Base-by-base conservation (phyloP, 1,139 yeast species). In the Zygoascus sp. region DNA sequence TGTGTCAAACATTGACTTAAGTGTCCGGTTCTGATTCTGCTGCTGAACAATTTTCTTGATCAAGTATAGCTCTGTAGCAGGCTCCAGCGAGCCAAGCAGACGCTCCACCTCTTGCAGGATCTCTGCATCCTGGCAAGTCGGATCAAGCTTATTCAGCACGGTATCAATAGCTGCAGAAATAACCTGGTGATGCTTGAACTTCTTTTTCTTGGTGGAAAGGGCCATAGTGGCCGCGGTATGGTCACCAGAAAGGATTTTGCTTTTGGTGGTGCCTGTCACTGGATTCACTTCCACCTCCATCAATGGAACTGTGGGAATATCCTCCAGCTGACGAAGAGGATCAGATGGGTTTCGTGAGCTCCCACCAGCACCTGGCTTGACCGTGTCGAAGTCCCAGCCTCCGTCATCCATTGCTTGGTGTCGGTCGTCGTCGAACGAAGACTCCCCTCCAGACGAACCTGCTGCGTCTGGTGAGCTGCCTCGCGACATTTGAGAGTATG, bases 361-460 rank as follows among this genome's bases (percentile, higher is more conserved):
- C 43, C 52, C 27, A 2, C 42, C 51, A n/a, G n/a, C n/a, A n/a
- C n/a, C n/a, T 6, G 64, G 65, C 48, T 59, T 65, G 32, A 67
- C 55, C 2, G 72, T 68, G 38, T 63, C 72, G 54, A 68, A 68
- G 45, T 68, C 70, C 72, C 72, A 68, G 22, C 58, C 67, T 13
- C 59, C 67, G 25, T 62, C 67, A 8, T 60, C 63, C 17, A 22
- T 32, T 5, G 23, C 22, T 22, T 11, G 28, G 11, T 35, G 28
- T 5, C 40, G 34, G 10, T 35, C 36, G 19, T 35, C 45, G 15
- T 36, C 36, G 15, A 42, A 42, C 10, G 40, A 23, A n/a, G 20
- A 20, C 21, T 34, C 35, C n/a, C n/a, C n/a, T 20, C 38, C 36
- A 16, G 45, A 25, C 7, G 35, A 27, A 23, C 32, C 23, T 19